phyloP scores from a whole-genome alignment of 1,284 basidiomycete species.

The Sparassis latifolia region DNA sequence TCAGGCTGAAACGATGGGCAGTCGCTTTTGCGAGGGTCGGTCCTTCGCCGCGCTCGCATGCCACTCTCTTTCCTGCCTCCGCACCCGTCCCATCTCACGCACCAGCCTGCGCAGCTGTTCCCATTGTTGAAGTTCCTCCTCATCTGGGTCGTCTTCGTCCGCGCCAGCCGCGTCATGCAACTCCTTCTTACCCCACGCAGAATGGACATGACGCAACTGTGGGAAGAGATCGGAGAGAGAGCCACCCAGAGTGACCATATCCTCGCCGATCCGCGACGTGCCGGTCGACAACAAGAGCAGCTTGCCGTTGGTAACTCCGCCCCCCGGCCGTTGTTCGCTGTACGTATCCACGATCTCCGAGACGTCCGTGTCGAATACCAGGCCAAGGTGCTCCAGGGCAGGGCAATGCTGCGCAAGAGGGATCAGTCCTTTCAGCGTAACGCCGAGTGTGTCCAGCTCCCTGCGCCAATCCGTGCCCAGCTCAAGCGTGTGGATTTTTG shows the following conservation, averaged over 20 bases:
- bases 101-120: conserved; percentile 6
- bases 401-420: conserved; percentile 3
- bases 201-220: conserved; percentile 5
- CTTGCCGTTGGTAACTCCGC: not conserved
- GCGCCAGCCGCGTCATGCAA: not conserved
- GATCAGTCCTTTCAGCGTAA: conserved; percentile 7
- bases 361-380: conserved; percentile 7
- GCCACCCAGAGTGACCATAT: conserved; percentile 7
- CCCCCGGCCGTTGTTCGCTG: not conserved
- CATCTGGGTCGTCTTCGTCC: conserved; percentile 3
- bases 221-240: conserved; percentile 16
- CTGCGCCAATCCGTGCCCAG: conserved; percentile 7
- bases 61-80: conserved; percentile 10
- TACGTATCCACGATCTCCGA: not conserved
- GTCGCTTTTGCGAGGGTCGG: too few relatives aligned
- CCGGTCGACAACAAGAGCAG: not conserved
- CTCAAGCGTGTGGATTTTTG: conserved; percentile 7
- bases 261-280: conserved; percentile 3
- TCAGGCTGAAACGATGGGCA: too few relatives aligned
- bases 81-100: conserved; percentile 12
- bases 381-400: conserved; percentile 1
- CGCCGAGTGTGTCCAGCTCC: not conserved
- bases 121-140: conserved; percentile 9
- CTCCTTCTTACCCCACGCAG: conserved; percentile 7
- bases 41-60: not conserved